phyloP scores from a whole-genome alignment of 345 rosid genomes.

The Lenwebbia sp. region DNA sequence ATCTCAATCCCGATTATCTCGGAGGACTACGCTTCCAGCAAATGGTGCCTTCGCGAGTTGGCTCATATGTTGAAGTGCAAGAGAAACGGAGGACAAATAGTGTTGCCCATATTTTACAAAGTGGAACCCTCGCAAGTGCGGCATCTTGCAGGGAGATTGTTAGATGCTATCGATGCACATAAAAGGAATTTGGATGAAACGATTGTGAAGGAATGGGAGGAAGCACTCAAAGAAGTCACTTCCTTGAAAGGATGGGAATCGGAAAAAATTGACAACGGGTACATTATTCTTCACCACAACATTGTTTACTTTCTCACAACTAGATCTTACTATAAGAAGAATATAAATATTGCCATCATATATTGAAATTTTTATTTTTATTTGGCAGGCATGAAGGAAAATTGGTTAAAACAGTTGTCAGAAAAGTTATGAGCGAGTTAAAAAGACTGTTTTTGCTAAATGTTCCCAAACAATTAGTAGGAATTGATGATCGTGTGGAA shows the following conservation, averaged over 20 bases:
- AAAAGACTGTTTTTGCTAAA: background rate
- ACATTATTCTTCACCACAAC: background rate
- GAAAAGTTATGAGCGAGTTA: background rate
- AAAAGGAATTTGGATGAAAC: background rate
- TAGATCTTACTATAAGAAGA: background rate
- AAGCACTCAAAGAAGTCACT: rapidly evolving
- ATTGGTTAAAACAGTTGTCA: background rate
- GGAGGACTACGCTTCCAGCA: rapidly evolving
- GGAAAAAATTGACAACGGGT: background rate
- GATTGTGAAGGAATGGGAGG: background rate
- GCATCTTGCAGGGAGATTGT: rapidly evolving
- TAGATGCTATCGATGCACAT: background rate
- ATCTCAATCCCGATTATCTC: background rate
- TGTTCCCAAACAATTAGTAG: rapidly evolving
- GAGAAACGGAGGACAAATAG: rapidly evolving
- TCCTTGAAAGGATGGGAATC: background rate
- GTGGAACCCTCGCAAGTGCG: background rate
- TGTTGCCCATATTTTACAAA: background rate
- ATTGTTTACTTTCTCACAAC: background rate
- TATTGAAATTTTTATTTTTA: background rate
- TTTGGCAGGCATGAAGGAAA: background rate
- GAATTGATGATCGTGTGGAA: background rate
- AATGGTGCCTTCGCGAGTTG: background rate
- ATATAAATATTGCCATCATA: rapidly evolving
- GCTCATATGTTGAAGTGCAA: background rate